phyloP scores from a whole-genome alignment of 306 rosid genomes.

The Rubus idaeus region DNA sequence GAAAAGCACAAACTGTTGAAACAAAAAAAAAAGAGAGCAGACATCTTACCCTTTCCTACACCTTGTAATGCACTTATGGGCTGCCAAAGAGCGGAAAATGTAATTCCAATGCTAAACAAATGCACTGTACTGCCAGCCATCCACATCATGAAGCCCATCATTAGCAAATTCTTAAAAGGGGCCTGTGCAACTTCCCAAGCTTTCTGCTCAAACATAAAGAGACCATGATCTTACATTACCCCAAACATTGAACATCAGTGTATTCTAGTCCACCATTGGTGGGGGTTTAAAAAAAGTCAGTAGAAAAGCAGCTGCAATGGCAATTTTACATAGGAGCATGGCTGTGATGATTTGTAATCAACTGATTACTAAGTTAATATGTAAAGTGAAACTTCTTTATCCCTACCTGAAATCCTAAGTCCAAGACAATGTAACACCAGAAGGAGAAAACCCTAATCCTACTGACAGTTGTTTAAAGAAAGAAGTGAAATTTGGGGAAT shows the following conservation, averaged over 20 bases:
- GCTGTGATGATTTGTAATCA: neutral
- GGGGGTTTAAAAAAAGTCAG: neutral
- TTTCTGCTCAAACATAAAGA: conserved; percentile 56
- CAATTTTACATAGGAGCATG: neutral
- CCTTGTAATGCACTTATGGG: conserved; percentile 93
- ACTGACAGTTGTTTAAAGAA: neutral
- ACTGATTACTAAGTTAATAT: neutral
- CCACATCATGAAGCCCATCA: conserved; percentile 99
- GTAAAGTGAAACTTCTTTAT: neutral
- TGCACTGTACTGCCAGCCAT: conserved; percentile 98
- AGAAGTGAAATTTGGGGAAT: neutral
- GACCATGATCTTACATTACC: conserved; percentile 9
- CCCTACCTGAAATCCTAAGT: neutral
- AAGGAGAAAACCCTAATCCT: neutral
- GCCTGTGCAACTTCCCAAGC: conserved; percentile 99
- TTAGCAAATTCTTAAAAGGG: conserved; percentile 88
- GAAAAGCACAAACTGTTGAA: neutral
- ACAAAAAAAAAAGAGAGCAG: neutral
- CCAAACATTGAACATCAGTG: neutral
- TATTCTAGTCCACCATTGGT: no score
- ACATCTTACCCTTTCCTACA: conserved; percentile 71
- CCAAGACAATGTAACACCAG: neutral
- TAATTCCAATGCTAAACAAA: conserved; percentile 94
- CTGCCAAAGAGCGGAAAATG: conserved; percentile 99
- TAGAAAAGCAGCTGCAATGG: neutral